Base-by-base conservation (phyloP, 148 eudicot genomes). In the Persicaria maculosa region DNA sequence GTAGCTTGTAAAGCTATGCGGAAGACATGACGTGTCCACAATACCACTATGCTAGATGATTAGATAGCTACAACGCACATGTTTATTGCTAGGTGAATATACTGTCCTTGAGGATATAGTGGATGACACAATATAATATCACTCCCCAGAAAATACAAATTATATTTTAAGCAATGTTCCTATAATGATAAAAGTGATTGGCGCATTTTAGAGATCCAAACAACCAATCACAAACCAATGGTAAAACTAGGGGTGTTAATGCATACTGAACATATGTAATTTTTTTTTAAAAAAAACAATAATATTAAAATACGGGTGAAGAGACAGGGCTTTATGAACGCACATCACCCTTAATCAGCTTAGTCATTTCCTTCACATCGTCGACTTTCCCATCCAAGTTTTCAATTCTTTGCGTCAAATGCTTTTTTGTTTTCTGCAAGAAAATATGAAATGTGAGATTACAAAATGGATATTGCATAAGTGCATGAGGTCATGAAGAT, bases 321-420 rank as follows among this genome's bases (percentile, higher is more conserved):
- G 22, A 44, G 62, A 72, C 10, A 11, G 52, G 72, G 72, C 1
- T 44, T 16, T 50, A 5, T 22, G 70, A 44, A 54, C 71, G 61
- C 79, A 93, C 98, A 81, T 93, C 89, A 82, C 77, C 83, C 77
- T 74, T 79, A 72, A 89, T 87, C 57, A 81, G 55, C 71, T 93
- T 93, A 47, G 93, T 84, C 68, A 88, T 61, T 74, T 93, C 94
- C 77, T 83, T 84, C 80, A 87, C 90, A 44, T 93, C 91, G 72
- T 93, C 98, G 44, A 93, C 80, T 77, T 91, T 93, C 70, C 87
- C 97, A 82, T 91, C 94, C 80, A 93, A 78, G 79, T 81, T 89
- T 77, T 91, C 89, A 79, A 93, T 87, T 78, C 91, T 78, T 82
- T 93, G 96, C 14, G 93, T 86, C 86, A 93, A 85, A 78, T 93